A percentile compares a stretch with the other conserved stretches of the same genome.
These are phyloP conservation scores for Alternaria sp. DNA, from an alignment of 2,329 filamentous ascomycete genomes.

Conservation along the genomic window DNA sequence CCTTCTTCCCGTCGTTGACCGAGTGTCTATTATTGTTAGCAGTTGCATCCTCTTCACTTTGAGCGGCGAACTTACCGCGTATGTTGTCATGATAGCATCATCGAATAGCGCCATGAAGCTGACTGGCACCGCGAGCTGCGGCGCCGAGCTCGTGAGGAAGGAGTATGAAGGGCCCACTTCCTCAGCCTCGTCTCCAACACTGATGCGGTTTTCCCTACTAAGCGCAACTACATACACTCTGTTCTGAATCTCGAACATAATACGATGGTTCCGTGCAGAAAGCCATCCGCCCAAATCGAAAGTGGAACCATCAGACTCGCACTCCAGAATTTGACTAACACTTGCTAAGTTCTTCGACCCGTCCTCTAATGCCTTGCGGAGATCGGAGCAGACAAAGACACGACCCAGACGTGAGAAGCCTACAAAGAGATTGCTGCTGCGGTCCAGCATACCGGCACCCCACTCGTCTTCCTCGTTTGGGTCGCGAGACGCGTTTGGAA, in stretches of 20 bases:
- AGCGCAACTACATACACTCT: slow-evolving; percentile 3
- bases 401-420: slow-evolving; percentile 6
- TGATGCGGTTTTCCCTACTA: not conserved
- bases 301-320: slow-evolving; percentile 1
- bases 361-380: slow-evolving; percentile 5
- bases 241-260: slow-evolving; percentile 7
- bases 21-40: slow-evolving; percentile 1
- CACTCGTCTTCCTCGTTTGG: slow-evolving; percentile 6
- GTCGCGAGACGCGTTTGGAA: slow-evolving; percentile 1
- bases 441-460: slow-evolving; percentile 14
- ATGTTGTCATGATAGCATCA: slow-evolving; percentile 11
- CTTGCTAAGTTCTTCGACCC: not conserved
- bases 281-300: slow-evolving; percentile 7
- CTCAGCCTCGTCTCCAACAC: not conserved
- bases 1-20: not conserved
- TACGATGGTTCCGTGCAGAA: not conserved
- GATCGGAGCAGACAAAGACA: slow-evolving; percentile 4
- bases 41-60: rapidly evolving
- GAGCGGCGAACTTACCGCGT: not conserved
- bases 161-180: not conserved
- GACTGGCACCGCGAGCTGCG: slow-evolving; percentile 1
- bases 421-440: slow-evolving; percentile 7
- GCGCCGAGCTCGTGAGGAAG: not conserved
- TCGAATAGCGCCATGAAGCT: slow-evolving; percentile 9
- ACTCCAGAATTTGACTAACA: slow-evolving; percentile 5